phyloP scores from a whole-genome alignment of 139 green algal genomes.

The Zygnema circumcarinatum region DNA sequence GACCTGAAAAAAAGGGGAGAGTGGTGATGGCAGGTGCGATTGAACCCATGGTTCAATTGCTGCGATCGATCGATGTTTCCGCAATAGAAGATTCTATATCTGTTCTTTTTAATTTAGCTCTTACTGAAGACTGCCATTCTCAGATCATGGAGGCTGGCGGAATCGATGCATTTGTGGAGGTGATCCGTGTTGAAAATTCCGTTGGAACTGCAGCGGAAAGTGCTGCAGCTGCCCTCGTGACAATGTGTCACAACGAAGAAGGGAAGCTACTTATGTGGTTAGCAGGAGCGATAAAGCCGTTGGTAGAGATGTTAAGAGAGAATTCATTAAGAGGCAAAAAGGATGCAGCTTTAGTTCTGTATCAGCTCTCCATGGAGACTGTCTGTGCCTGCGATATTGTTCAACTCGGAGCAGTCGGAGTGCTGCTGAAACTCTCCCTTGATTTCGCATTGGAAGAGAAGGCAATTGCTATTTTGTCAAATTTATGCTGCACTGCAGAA shows the following conservation, averaged over 20 bases:
- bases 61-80: not conserved
- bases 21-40: not conserved
- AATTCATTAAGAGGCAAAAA: not conserved
- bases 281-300: not conserved
- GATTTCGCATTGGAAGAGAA: slow-evolving; percentile 20
- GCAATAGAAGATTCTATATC: not conserved
- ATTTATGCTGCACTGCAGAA: not conserved
- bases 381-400: not conserved
- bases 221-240: not conserved
- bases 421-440: not conserved
- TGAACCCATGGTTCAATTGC: not conserved
- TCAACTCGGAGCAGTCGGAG: not conserved
- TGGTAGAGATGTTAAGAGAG: not conserved
- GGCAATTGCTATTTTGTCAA: slow-evolving; percentile 4
- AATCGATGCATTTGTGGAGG: not conserved
- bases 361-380: slow-evolving; percentile 12
- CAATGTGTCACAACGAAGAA: not conserved
- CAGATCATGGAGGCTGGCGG: not conserved
- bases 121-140: not conserved
- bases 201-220: not conserved
- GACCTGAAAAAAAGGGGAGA: not conserved
- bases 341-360: slow-evolving; percentile 16
- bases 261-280: not conserved
- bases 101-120: not conserved
- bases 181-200: not conserved